These are phyloP conservation scores for Hemisphaericaspora lyxosophila DNA, from an alignment of 1,139 yeast species.

Conservation along the genomic window DNA sequence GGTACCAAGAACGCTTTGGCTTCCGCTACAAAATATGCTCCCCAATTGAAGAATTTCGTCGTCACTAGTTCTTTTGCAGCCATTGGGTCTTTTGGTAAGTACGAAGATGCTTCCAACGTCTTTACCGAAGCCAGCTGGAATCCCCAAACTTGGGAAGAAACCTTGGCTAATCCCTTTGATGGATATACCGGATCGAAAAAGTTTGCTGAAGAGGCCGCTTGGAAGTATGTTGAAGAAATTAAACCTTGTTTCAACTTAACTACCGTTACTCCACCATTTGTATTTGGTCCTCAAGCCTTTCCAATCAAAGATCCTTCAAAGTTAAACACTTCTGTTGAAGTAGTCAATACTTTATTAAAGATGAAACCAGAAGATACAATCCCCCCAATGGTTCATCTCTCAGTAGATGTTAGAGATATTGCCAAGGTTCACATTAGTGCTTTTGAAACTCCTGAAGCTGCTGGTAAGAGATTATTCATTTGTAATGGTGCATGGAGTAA, in stretches of 20 bases:
- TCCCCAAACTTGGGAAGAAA: conserved; percentile 27
- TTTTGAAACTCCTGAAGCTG: conserved; percentile 23
- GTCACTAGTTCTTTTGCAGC: conserved; percentile 30
- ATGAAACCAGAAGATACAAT: conserved; percentile 15
- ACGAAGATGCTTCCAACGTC: conserved; percentile 17
- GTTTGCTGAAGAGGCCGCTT: conserved; percentile 46
- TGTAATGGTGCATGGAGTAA: conserved; percentile 13
- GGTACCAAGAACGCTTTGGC: conserved; percentile 30
- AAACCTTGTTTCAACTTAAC: conserved; percentile 41
- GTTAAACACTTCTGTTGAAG: conserved; percentile 36
- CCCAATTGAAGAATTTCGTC: conserved; percentile 26
- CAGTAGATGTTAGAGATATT: conserved; percentile 53
- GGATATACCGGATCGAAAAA: conserved; percentile 53
- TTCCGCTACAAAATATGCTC: conserved; percentile 23
- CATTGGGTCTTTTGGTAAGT: conserved; percentile 16
- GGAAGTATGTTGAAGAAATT: conserved; percentile 30
- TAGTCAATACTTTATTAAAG: conserved; percentile 25
- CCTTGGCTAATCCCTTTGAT: conserved; percentile 21
- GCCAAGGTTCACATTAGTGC: conserved; percentile 56
- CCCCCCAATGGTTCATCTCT: conserved; percentile 22
- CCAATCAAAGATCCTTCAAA: conserved; percentile 24
- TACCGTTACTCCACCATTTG: conserved; percentile 46
- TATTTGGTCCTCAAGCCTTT: conserved; percentile 47
- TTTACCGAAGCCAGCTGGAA: conserved; percentile 34
- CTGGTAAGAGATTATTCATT: conserved; percentile 16